Evolutionary conservation across 2,329 filamentous ascomycete genomes (phyloP).

Genomic region (Fusarium devonianum): DNA sequence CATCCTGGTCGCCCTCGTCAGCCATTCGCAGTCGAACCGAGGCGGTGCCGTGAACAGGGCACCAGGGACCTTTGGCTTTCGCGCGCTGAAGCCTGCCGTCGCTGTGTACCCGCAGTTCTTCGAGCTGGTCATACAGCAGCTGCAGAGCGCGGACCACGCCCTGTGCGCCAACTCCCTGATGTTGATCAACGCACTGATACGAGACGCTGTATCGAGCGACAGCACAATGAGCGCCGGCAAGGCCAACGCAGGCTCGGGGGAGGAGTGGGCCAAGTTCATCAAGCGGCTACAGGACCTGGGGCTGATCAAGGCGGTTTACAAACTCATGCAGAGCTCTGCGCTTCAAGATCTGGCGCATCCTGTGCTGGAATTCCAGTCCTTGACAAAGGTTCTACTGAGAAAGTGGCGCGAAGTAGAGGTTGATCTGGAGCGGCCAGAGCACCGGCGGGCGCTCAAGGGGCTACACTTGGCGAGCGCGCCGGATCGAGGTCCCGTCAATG

Average conservation of each 20-base stretch:
- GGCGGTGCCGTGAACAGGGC: slow-evolving; percentile 46
- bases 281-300: slow-evolving; percentile 92
- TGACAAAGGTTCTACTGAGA: slow-evolving; percentile 85
- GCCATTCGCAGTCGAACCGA: slow-evolving; percentile 73
- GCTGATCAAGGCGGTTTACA: slow-evolving; percentile 89
- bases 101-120: slow-evolving; percentile 93
- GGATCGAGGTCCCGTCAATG: slow-evolving; percentile 56
- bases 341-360: slow-evolving; percentile 90
- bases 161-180: slow-evolving; percentile 95
- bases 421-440: slow-evolving; percentile 86
- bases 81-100: slow-evolving; percentile 89
- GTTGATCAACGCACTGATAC: slow-evolving; percentile 92
- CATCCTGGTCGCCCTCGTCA: slow-evolving; percentile 91
- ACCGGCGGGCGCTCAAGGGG: slow-evolving; percentile 84
- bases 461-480: slow-evolving; percentile 84
- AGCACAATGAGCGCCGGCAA: slow-evolving; percentile 53
- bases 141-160: slow-evolving; percentile 93
- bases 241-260: slow-evolving; percentile 45
- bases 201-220: slow-evolving; percentile 85
- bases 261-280: slow-evolving; percentile 96
- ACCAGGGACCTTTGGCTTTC: slow-evolving; percentile 80
- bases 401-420: slow-evolving; percentile 89
- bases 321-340: slow-evolving; percentile 92
- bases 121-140: slow-evolving; percentile 88
- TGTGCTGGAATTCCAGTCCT: slow-evolving; percentile 87